Conservation (phyloP, 208 protist species). For the Leishmania turanica region DNA sequence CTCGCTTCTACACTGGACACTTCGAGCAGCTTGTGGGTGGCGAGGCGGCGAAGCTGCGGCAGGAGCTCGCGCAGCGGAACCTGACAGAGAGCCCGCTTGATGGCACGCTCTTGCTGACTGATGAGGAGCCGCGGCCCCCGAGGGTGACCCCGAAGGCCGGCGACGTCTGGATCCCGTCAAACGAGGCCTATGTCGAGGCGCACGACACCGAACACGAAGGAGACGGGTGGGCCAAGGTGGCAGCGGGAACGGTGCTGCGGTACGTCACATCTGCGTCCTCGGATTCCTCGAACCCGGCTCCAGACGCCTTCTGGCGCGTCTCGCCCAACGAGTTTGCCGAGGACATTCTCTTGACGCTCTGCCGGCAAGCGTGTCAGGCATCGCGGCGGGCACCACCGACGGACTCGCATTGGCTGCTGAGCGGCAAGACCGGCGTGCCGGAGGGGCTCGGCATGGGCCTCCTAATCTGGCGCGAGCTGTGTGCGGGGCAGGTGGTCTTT, state of each 20-base stretch:
- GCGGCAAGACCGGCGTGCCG: constrained; percentile 27
- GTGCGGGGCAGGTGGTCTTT: constrained; percentile 36
- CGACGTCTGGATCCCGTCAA: constrained; percentile 48
- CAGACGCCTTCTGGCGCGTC: constrained; percentile 8
- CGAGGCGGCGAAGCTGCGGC: constrained; percentile 44
- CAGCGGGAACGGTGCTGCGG: constrained; percentile 42
- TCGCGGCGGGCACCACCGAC: constrained; percentile 40
- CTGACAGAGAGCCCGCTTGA: constrained; percentile 41
- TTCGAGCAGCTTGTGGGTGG: constrained; percentile 36
- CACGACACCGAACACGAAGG: background rate
- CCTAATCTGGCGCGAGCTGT: constrained; percentile 43
- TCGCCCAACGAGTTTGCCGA: constrained; percentile 46
- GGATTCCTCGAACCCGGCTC: background rate
- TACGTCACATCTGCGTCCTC: constrained; percentile 5
- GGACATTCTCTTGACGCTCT: constrained; percentile 59
- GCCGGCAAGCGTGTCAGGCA: constrained; percentile 44
- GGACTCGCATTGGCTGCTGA: constrained; percentile 58
- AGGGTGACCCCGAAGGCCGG: constrained; percentile 6
- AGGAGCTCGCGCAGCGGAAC: constrained; percentile 46
- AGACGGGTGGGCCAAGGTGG: constrained; percentile 21
- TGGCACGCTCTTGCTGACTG: constrained; percentile 19
- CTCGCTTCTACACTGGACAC: constrained; percentile 33
- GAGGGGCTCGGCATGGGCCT: constrained; percentile 36
- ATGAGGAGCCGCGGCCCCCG: constrained; percentile 30
- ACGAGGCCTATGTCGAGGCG: constrained; percentile 35